phyloP scores from a whole-genome alignment of 1,284 basidiomycete genomes.

The Pseudozyma thailandica region DNA sequence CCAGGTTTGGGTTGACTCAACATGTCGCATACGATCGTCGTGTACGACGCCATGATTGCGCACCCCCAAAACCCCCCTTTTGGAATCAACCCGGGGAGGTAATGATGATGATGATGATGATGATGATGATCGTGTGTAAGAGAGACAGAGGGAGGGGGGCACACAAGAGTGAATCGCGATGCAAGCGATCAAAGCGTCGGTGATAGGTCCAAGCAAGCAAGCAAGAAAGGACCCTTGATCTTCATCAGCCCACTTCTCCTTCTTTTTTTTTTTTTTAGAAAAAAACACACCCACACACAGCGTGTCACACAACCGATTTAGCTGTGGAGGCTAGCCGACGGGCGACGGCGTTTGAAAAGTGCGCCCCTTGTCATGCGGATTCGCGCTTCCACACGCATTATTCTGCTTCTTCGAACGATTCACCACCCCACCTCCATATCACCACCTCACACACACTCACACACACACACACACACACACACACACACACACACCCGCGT shows the following conservation, averaged over 20 bases:
- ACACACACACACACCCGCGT: background rate
- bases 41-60: conserved; percentile 34
- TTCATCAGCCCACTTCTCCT: conserved; percentile 5
- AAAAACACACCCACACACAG: background rate
- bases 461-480: conserved; percentile 4
- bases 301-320: background rate
- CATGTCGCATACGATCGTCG: conserved; percentile 21
- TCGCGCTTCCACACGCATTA: background rate
- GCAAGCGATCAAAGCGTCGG: background rate
- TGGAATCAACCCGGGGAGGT: too few relatives aligned
- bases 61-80: background rate
- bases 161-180: too few relatives aligned
- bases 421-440: background rate
- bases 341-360: conserved; percentile 20
- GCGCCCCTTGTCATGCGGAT: too few relatives aligned
- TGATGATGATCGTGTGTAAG: too few relatives aligned
- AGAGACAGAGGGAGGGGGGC: too few relatives aligned
- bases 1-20: conserved; percentile 4
- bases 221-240: background rate
- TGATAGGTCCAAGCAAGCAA: background rate
- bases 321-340: too few relatives aligned
- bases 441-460: background rate
- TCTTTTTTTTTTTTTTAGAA: background rate
- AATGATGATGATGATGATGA: too few relatives aligned
- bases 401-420: too few relatives aligned